Percentiles rank a stretch among this genome's conserved stretches.
Evolutionary conservation across 768 basidiomycete genomes (phyloP).

Genomic region (Tylopilus felleus): DNA sequence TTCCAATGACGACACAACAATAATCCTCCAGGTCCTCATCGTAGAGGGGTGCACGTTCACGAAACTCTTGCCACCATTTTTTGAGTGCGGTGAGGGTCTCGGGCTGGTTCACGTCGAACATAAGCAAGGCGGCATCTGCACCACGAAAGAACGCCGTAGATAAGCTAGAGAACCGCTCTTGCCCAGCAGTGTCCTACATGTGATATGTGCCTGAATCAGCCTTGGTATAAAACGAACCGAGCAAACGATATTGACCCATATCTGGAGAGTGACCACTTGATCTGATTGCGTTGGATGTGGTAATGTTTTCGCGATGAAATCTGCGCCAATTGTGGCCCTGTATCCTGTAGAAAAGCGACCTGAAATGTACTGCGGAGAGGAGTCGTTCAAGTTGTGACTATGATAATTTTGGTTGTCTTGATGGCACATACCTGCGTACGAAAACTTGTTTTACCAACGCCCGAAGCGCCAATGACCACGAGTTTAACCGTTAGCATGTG

Average conservation of each 20-base stretch:
- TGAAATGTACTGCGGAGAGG: constrained; percentile 60
- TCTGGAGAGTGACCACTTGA: constrained; percentile 65
- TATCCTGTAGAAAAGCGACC: constrained; percentile 74
- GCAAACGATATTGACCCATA: constrained; percentile 45
- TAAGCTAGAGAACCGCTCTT: constrained; percentile 82
- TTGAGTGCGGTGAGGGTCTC: constrained; percentile 54
- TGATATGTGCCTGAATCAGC: constrained; percentile 4
- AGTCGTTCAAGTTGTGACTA: neutral
- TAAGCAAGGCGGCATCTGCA: constrained; percentile 75
- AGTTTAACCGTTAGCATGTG: constrained; percentile 74
- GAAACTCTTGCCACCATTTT: constrained; percentile 82
- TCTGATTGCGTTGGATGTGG: constrained; percentile 54
- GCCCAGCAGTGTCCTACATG: constrained; percentile 76
- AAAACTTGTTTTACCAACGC: constrained; percentile 82
- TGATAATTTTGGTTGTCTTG: neutral
- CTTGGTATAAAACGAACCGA: neutral
- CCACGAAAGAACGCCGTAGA: constrained; percentile 83
- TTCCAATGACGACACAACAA: constrained; percentile 72
- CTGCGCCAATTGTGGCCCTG: constrained; percentile 84
- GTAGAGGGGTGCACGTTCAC: constrained; percentile 57
- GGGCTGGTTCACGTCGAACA: constrained; percentile 75
- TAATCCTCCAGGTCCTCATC: constrained; percentile 62
- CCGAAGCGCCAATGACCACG: constrained; percentile 76
- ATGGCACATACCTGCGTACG: constrained; percentile 58
- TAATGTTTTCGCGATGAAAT: constrained; percentile 77